These are phyloP conservation scores for Dothistroma pini DNA, from an alignment of 2,329 filamentous ascomycete genomes.

Conservation along the genomic window DNA sequence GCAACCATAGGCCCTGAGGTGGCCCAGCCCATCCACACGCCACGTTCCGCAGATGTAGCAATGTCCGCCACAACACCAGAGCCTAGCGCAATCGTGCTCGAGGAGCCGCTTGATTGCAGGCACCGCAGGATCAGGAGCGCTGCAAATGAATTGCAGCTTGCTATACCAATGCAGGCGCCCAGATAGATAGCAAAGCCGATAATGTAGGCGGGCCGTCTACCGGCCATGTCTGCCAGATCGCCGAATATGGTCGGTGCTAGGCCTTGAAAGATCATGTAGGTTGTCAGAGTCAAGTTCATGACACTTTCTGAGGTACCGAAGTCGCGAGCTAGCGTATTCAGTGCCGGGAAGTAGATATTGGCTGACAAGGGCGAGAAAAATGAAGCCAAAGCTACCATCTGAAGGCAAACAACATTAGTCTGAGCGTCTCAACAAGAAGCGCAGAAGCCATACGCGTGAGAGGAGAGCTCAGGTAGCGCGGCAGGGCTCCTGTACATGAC, in stretches of 20 bases:
- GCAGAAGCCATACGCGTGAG: no score
- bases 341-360: constrained; percentile 54
- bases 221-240: constrained; percentile 24
- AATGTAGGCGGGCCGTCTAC: constrained; percentile 26
- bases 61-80: constrained; percentile 36
- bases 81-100: constrained; percentile 38
- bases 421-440: no score
- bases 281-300: constrained; percentile 54
- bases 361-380: constrained; percentile 53
- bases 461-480: no score
- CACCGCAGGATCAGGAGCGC: constrained; percentile 25
- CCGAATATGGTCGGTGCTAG: constrained; percentile 33
- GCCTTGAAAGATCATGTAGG: constrained; percentile 58
- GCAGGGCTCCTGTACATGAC: no score
- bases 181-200: constrained; percentile 26
- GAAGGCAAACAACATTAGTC: no score
- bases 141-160: constrained; percentile 19
- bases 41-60: constrained; percentile 32
- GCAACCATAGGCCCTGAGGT: constrained; percentile 30
- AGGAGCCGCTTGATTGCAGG: constrained; percentile 38
- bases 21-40: constrained; percentile 33
- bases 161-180: constrained; percentile 24
- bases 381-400: constrained; percentile 48
- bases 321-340: constrained; percentile 48
- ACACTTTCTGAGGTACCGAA: constrained; percentile 40